Percentiles rank a stretch among this genome's conserved stretches.
phyloP scores from a whole-genome alignment of 2,329 filamentous ascomycete species.

The Aotearoamyces nothofagi region DNA sequence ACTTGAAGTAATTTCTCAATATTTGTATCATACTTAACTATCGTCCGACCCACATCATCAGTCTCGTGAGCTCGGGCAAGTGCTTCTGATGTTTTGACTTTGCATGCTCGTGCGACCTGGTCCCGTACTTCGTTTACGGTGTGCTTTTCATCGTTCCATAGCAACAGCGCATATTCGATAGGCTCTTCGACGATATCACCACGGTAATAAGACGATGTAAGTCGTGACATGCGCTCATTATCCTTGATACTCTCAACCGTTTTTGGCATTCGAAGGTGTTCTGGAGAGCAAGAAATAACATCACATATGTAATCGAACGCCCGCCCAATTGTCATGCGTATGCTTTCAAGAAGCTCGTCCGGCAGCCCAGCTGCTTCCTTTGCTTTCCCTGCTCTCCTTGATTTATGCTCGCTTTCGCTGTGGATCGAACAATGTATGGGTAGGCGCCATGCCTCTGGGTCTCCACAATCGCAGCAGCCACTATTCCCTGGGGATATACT shows the following conservation, averaged over 20 bases:
- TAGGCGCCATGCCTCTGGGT: slow-evolving; percentile 82
- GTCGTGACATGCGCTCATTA: slow-evolving; percentile 68
- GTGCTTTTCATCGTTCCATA: slow-evolving; percentile 99
- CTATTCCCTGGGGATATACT: slow-evolving; percentile 80
- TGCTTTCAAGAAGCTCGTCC: slow-evolving; percentile 58
- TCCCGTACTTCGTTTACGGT: slow-evolving; percentile 82
- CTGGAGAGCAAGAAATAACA: slow-evolving; percentile 93
- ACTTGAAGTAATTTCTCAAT: slow-evolving; percentile 60
- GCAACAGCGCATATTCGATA: slow-evolving; percentile 66
- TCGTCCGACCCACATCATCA: slow-evolving; percentile 73
- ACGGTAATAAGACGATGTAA: slow-evolving; percentile 62
- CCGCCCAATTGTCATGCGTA: slow-evolving; percentile 73
- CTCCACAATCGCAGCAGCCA: slow-evolving; percentile 94
- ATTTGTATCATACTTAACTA: slow-evolving; percentile 63
- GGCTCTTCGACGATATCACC: slow-evolving; percentile 46
- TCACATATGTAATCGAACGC: slow-evolving; percentile 93
- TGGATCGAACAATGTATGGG: slow-evolving; percentile 92
- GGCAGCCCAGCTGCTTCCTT: slow-evolving; percentile 47
- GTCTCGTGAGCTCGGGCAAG: slow-evolving; percentile 70
- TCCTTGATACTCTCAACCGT: slow-evolving; percentile 63
- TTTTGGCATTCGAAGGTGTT: slow-evolving; percentile 80
- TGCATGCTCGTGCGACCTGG: slow-evolving; percentile 82
- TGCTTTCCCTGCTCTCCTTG: slow-evolving; percentile 40
- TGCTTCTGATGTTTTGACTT: slow-evolving; percentile 53
- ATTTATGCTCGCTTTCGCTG: slow-evolving; percentile 38